Evolutionary conservation across 1,284 basidiomycete genomes (phyloP).

Genomic region (Naganishia sp.): DNA sequence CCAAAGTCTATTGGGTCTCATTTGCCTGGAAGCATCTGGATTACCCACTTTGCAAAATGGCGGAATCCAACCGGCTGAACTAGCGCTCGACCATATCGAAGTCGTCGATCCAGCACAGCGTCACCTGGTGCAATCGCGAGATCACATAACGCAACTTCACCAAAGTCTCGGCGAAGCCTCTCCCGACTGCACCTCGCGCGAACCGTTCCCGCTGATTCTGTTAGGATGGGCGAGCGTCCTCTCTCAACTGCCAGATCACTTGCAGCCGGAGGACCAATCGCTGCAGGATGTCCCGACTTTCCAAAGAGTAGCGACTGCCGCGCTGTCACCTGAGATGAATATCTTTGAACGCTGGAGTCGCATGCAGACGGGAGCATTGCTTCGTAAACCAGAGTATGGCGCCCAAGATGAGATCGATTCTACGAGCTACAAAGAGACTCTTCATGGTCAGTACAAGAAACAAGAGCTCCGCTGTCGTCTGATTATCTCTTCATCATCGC

Average conservation of each 20-base stretch:
- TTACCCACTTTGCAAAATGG: slow-evolving; percentile 24
- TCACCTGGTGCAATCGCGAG: slow-evolving; percentile 29
- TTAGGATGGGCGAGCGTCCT: slow-evolving; percentile 34
- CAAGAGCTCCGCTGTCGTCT: not conserved
- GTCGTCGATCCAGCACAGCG: slow-evolving; percentile 7
- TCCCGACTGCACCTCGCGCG: slow-evolving; percentile 8
- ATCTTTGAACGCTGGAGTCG: slow-evolving; percentile 31
- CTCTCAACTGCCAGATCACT: slow-evolving; percentile 22
- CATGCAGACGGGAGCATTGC: slow-evolving; percentile 27
- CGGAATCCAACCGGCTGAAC: slow-evolving; percentile 3
- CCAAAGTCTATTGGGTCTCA: slow-evolving; percentile 27
- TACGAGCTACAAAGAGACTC: slow-evolving; percentile 32
- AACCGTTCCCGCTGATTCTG: slow-evolving; percentile 32
- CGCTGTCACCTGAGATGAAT: slow-evolving; percentile 22
- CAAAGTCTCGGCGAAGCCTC: slow-evolving; percentile 20
- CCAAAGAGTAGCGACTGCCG: slow-evolving; percentile 30
- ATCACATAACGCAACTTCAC: slow-evolving; percentile 27
- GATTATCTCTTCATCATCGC: not conserved
- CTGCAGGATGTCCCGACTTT: slow-evolving; percentile 15
- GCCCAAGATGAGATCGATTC: slow-evolving; percentile 23
- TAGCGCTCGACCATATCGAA: slow-evolving; percentile 6
- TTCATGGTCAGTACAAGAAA: slow-evolving; percentile 22
- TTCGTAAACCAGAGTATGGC: slow-evolving; percentile 27
- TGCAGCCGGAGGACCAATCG: slow-evolving; percentile 4
- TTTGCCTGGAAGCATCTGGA: slow-evolving; percentile 29